Base-by-base conservation (phyloP, 2,329 filamentous ascomycete genomes). In the Endothia cerciana region DNA sequence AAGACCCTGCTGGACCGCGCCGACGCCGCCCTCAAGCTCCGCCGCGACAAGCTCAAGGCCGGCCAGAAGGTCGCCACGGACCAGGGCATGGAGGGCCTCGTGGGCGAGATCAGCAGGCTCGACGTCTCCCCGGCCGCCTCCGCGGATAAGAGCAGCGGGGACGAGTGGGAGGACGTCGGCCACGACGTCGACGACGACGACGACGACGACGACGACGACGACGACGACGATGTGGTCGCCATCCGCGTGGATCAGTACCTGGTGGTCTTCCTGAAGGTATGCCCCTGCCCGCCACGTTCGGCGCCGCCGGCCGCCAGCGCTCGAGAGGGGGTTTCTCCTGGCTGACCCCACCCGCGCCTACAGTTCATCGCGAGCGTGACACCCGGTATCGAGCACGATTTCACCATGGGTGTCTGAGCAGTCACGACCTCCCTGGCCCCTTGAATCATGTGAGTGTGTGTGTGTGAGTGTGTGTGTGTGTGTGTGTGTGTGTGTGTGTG, bases 311-410 rank as follows among this genome's bases (percentile, higher is more conserved):
- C 45, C 4, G 3, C 19, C 25, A 19, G 49, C 8, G 25, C 57
- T 2, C 43, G 47, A 4, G 17, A 2, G 25, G 19, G 41, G 5
- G 4, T 22, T 45, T 43, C 8, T 22, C 1, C n/a, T 60, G 62
- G 63, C 76, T 77, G 71, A 79, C 43, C 10, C 60, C 17, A 10
- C 25, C 4, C 15, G 53, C 28, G 38, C 1, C 4, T 63, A 38
- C 63, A 86, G 85, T 92, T 92, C 77, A 92, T 92, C 82, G 89
- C 90, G 41, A 95, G 90, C 73, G 95, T 99, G 55, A 98, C 94
- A 19, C 95, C 95, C 6, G 94, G 94, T 58, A 98, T 99, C 77
- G 94, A 98, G 80, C 93, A 97, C 77, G 94, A 98, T 77, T 97
- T 96, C 77, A 98, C 94, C 0, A 97, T 97, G 93, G 92, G 93